Evolutionary conservation across 1,139 yeast species (phyloP).

Genomic region (Kodamaea plutei): DNA sequence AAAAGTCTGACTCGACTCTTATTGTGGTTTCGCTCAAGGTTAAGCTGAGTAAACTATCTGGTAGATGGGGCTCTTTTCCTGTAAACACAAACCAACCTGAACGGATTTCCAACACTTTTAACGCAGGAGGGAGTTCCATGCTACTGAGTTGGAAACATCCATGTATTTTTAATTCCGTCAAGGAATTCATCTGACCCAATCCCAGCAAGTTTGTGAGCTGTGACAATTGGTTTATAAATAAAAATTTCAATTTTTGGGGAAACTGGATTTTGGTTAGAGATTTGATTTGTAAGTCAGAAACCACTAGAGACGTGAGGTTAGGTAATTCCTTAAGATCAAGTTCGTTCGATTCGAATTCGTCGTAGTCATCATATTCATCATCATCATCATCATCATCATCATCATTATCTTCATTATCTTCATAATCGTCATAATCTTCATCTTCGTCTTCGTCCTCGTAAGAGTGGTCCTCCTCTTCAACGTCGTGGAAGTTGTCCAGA

Average conservation of each 20-base stretch:
- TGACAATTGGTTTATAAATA: neutral
- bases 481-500: no score
- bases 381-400: neutral
- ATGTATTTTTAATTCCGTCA: neutral
- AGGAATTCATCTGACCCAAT: neutral
- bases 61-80: neutral
- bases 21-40: neutral
- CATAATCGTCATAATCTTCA: neutral
- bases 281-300: neutral
- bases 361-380: neutral
- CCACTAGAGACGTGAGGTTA: neutral
- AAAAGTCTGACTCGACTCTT: neutral
- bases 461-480: no score
- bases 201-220: neutral
- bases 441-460: no score
- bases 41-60: neutral
- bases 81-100: constrained; percentile 1
- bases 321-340: neutral
- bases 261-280: neutral
- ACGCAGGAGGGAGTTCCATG: neutral
- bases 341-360: neutral
- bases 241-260: neutral
- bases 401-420: no score
- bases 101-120: neutral
- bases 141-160: neutral